These are phyloP conservation scores for Candida cerambycidarum DNA, from an alignment of 805 yeast genomes.

Conservation along the genomic window DNA sequence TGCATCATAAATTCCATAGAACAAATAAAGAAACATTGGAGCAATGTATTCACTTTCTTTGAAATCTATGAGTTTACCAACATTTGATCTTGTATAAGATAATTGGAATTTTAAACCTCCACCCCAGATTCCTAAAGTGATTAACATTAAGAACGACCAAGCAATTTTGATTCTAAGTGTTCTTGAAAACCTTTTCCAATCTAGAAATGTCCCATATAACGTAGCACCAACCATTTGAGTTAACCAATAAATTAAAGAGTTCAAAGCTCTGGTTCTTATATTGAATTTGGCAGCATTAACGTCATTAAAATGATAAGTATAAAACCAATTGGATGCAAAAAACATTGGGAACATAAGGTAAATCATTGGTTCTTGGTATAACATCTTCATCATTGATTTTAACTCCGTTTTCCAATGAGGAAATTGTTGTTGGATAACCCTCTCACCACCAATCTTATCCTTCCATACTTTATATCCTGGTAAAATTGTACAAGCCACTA, in stretches of 20 bases:
- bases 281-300: slow-evolving; percentile 56
- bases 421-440: slow-evolving; percentile 40
- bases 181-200: slow-evolving; percentile 41
- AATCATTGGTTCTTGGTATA: slow-evolving; percentile 37
- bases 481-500: slow-evolving; percentile 46
- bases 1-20: slow-evolving; percentile 61
- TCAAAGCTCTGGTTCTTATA: slow-evolving; percentile 58
- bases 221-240: slow-evolving; percentile 59
- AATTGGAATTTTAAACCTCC: slow-evolving; percentile 53
- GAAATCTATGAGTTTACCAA: slow-evolving; percentile 41
- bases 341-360: slow-evolving; percentile 57
- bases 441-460: slow-evolving; percentile 13
- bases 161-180: slow-evolving; percentile 47
- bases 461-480: slow-evolving; percentile 31
- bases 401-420: slow-evolving; percentile 50
- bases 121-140: slow-evolving; percentile 55
- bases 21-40: slow-evolving; percentile 60
- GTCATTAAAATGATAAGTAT: slow-evolving; percentile 62
- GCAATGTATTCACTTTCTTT: slow-evolving; percentile 50
- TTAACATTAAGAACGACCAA: slow-evolving; percentile 36
- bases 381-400: slow-evolving; percentile 12
- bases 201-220: slow-evolving; percentile 48
- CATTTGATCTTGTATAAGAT: slow-evolving; percentile 33
- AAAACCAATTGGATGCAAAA: slow-evolving; percentile 63
- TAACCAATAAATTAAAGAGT: slow-evolving; percentile 59